Percentiles rank a stretch among this genome's conserved stretches.
These are phyloP conservation scores for Mrakia frigida DNA, from an alignment of 768 basidiomycete genomes.

Conservation along the genomic window DNA sequence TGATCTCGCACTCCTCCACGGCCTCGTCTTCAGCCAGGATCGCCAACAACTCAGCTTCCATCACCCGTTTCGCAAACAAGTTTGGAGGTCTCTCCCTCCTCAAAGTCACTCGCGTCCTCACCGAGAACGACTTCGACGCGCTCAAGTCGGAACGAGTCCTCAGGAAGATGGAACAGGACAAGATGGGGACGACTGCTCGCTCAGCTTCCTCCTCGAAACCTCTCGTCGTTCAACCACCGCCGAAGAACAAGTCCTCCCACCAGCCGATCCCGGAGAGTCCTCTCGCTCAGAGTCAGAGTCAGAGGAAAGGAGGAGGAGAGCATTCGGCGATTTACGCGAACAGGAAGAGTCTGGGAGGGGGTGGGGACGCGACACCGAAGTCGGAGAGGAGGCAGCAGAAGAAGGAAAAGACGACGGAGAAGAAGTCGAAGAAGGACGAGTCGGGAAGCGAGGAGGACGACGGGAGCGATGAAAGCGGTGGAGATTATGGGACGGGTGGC, in stretches of 20 bases:
- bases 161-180: background rate
- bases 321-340: slow-evolving; percentile 27
- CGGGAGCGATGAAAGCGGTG: slow-evolving; percentile 14
- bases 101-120: slow-evolving; percentile 6
- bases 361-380: background rate
- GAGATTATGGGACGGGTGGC: background rate
- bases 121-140: background rate
- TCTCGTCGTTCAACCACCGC: background rate
- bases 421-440: background rate
- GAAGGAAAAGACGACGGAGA: background rate
- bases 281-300: background rate
- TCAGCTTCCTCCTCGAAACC: background rate
- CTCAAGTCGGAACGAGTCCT: background rate
- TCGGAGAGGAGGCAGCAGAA: background rate
- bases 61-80: slow-evolving; percentile 25
- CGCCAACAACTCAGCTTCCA: slow-evolving; percentile 8
- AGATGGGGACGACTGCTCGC: background rate
- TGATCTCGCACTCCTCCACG: background rate
- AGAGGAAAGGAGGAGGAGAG: background rate
- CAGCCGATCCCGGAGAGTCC: too few relatives aligned
- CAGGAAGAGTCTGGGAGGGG: slow-evolving; percentile 12
- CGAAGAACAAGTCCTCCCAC: background rate
- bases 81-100: slow-evolving; percentile 1
- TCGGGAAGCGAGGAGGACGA: background rate
- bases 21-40: background rate